phyloP scores from a whole-genome alignment of 2,329 filamentous ascomycete species.

The Trichophaea hybrida region DNA sequence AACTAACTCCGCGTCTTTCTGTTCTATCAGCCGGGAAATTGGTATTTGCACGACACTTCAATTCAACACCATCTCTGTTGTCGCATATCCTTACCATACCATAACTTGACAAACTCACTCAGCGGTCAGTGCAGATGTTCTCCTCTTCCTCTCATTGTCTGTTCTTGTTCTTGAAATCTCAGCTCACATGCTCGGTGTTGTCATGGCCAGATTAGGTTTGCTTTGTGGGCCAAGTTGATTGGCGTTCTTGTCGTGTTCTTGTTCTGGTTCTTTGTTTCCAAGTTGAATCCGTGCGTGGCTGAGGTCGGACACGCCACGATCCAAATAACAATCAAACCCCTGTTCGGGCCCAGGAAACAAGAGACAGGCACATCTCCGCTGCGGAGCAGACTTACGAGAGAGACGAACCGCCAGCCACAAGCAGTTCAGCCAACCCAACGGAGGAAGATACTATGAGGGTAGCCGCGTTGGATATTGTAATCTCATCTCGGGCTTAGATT shows the following conservation, averaged over 20 bases:
- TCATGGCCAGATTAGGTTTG: not conserved
- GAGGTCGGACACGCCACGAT: constrained; percentile 2
- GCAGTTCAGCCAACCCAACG: not conserved
- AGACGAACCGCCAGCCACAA: not conserved
- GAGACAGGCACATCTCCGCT: not conserved
- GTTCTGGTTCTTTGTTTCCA: not conserved
- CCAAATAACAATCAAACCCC: constrained; percentile 3
- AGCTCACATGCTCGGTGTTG: not conserved
- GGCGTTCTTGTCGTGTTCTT: not conserved
- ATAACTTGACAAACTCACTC: not conserved
- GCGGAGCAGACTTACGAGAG: not conserved
- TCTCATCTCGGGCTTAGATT: not conserved
- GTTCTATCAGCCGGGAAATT: not conserved
- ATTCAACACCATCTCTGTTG: not conserved
- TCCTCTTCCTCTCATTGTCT: not conserved
- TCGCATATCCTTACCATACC: not conserved
- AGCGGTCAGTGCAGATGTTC: not conserved
- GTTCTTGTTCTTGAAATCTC: not conserved
- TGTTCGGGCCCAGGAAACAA: not conserved
- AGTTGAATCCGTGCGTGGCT: constrained; percentile 1
- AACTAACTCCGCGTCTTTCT: not conserved
- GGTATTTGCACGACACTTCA: not conserved
- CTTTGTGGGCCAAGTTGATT: not conserved
- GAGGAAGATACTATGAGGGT: not conserved
- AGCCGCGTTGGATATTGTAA: not conserved